Evolutionary conservation across 2,329 filamentous ascomycete genomes (phyloP), one percentile per base, ranked within the genome.

Genomic region (Mycosphaerella arachidis): DNA sequence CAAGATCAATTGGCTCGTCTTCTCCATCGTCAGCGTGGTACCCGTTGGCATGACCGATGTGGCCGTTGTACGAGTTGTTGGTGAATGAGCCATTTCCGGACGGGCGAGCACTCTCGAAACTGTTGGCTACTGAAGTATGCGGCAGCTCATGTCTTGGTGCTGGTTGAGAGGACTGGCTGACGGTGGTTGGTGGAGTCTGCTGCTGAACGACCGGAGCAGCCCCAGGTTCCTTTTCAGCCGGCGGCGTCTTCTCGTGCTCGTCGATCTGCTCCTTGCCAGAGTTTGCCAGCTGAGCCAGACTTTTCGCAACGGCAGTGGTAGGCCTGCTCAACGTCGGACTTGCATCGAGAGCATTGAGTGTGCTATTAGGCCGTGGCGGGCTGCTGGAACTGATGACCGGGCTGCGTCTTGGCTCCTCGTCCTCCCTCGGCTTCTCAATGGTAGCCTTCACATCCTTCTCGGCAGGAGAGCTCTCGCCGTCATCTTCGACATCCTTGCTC

Each of bases 1-100:
- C 76, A 50, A 81, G 71, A 71, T 81, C 79, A 59, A 79, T 80
- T 16, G 77, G 75, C 55, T 77, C 77, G 48, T 79, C 77, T 52
- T 76, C 75, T 24, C 76, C 78, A 6, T 75, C 71, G 31, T 77
- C 75, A 16, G 73, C 73, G 24, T 75, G 74, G 55, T 67, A 69
- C 33, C 61, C 65, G 12, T 67, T 50, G 18, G 56, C 58, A 7
- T 55, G 54, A n/a, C 40, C 46, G 18, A 43, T 29, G 43, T 61
- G 55, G 24, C n/a, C 33, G n/a, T 50, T 50, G 50, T 50, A 53
- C 29, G 46, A 63, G 24, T 53, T 50, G 33, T 50, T 53, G n/a
- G 33, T 52, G 53, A 52, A 63, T 6, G 40, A 31, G 29, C 55
- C 59, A 54, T 66, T 66, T 6, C 53, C 46, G 12, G 59, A 57